Conservation (phyloP, 106 monocot species). For the Apostasia shenzhenica region DNA sequence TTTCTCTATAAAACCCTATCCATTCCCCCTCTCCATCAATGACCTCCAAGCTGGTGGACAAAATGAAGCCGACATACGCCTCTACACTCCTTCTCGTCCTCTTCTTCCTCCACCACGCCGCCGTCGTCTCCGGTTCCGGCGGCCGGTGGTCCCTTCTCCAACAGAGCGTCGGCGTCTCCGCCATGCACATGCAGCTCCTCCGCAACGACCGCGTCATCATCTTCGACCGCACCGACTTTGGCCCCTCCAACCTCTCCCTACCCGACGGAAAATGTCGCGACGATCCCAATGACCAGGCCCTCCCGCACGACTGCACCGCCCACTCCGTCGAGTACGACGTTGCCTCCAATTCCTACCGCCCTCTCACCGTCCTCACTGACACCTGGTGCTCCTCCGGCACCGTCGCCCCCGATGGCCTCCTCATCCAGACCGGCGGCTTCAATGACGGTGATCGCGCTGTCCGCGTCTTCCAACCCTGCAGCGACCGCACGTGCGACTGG, state of each 20-base stretch:
- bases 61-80: neutral
- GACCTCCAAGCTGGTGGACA: neutral
- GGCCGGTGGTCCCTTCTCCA: conserved; percentile 25
- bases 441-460: conserved; percentile 1
- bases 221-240: conserved; percentile 55
- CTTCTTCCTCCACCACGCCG: neutral
- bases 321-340: conserved; percentile 13
- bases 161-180: conserved; percentile 28
- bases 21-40: no score
- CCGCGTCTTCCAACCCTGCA: conserved; percentile 3
- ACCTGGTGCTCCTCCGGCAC: conserved; percentile 17
- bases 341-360: conserved; percentile 3
- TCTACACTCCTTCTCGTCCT: neutral
- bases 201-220: conserved; percentile 26
- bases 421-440: conserved; percentile 20
- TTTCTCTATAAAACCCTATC: no score
- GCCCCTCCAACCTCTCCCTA: conserved; percentile 47
- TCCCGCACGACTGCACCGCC: conserved; percentile 12
- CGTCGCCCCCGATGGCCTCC: neutral
- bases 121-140: neutral
- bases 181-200: conserved; percentile 47
- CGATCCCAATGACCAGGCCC: conserved; percentile 8
- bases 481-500: conserved; percentile 4
- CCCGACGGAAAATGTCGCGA: conserved; percentile 22
- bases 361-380: conserved; percentile 8